Evolutionary conservation across 2,329 filamentous ascomycete species (phyloP), one percentile per base, ranked within the genome.

Genomic region (Chaetomiaceae sp.): DNA sequence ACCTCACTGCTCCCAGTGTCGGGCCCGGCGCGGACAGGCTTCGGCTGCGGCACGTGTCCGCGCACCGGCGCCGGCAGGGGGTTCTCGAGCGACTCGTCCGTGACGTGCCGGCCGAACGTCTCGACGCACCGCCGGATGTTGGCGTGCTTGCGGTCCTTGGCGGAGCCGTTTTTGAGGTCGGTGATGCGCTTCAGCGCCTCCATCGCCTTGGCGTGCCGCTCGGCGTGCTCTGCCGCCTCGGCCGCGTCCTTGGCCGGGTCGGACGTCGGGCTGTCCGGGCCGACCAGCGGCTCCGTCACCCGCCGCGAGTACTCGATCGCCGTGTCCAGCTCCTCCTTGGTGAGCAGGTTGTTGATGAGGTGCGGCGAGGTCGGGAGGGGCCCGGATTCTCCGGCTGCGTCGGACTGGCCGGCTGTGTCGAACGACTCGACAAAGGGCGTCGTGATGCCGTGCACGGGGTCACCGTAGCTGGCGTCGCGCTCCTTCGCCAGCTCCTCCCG

Each of bases 1-100:
- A 99, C 95, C 71, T 99, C 93, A 6, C 89, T 89, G 62, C 89
- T 95, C 31, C 93, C 93, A 1, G 92, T 99, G 66, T 99, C 93
- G 5, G 86, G 87, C 0, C 93, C 93, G n/a, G 84, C 82, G 27
- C 95, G 85, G 21, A 60, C 58, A 51, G 68, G 72, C 71, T 62
- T 69, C 53, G 69, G 68, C 60, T 67, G 65, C 14, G 61, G 64
- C 47, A 70, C 64, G 65, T 74, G 62, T 34, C 74, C 71, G 33
- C 66, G 62, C 14, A 73, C 73, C 37, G 73, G 67, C 3, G 79
- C 73, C 66, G 83, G 86, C 0, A 82, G 82, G 20, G 78, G 76
- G 25, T 54, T 52, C 35, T 47, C 41, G 9, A 99, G 77, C 4
- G 71, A 66, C 8, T 68, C 62, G 68, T 99, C 93, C 1, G 93